Base-by-base conservation (phyloP, 1,284 basidiomycete genomes). In the Rhodotorula sp. region DNA sequence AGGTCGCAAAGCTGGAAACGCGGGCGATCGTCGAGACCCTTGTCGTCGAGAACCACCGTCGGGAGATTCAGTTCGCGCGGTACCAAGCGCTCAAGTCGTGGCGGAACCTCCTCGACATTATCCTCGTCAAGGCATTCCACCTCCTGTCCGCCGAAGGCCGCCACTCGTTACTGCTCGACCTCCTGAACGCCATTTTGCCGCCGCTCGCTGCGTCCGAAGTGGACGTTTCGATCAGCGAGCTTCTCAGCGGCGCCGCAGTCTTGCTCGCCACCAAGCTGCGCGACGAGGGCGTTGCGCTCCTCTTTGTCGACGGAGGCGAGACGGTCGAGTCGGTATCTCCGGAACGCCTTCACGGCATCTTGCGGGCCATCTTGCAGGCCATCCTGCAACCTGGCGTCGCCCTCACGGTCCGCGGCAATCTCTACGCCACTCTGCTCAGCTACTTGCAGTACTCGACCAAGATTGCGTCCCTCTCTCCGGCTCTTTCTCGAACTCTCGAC, bases 391-490 rank as follows among this genome's bases (percentile, higher is more conserved):
- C 87, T 66, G 90, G 89, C 67, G 89, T 88, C 7, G 86, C 89
- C n/a, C 92, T 94, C 77, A 84, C 91, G 62, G 89, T 94, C n/a
- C 88, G 95, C n/a, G 95, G 95, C 18, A 97, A 98, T 80, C 84
- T 98, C n/a, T 98, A 97, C 80, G 91, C 93, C 12, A 85, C 91
- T 3, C 84, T 97, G 66, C 87, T 93, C 81, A 95, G 95, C 80
- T 95, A 92, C 80, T 83, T 97, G 52, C 90, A 94, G 78, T 76
- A 76, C 66, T 75, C 74, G 26, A 50, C 68, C 26, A 71, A 67
- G 47, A 38, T 75, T 85, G 95, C 49, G 79, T 85, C 56, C 83
- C 71, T 45, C 34, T 75, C 56, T 26, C 68, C 71, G 10, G 64
- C 70, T n/a, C 56, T 70, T 45, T 54, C 71, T 10, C 62, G 68